Evolutionary conservation across 768 basidiomycete species (phyloP).

Genomic region (Fibroporia radiculosa): DNA sequence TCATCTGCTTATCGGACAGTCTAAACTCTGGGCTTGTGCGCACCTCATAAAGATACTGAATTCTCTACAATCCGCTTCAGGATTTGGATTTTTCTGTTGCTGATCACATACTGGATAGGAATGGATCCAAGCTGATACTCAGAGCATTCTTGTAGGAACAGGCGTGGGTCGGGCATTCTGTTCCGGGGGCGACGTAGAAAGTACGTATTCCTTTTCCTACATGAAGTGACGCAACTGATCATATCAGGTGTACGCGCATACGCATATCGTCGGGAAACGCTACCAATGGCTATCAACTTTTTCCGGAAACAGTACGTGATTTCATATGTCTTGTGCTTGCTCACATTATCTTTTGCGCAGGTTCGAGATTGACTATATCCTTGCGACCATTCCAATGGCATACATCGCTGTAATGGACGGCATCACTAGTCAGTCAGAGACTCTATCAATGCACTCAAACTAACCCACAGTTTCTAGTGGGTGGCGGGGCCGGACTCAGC

Average conservation of each 20-base stretch:
- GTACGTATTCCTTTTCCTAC: slow-evolving; percentile 38
- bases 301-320: slow-evolving; percentile 81
- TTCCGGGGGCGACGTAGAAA: slow-evolving; percentile 88
- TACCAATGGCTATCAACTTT: slow-evolving; percentile 64
- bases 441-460: no score
- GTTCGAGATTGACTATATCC: slow-evolving; percentile 72
- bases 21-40: no score
- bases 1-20: no score
- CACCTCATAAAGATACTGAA: no score
- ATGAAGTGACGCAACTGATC: neutral
- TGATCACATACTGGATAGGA: slow-evolving; percentile 35
- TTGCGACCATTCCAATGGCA: slow-evolving; percentile 71
- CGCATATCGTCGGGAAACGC: slow-evolving; percentile 42
- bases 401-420: slow-evolving; percentile 91
- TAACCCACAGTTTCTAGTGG: slow-evolving; percentile 54
- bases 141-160: slow-evolving; percentile 63
- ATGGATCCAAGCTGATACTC: slow-evolving; percentile 67
- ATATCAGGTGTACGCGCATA: slow-evolving; percentile 47
- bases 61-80: no score
- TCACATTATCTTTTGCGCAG: slow-evolving; percentile 27
- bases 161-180: slow-evolving; percentile 80
- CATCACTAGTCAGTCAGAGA: slow-evolving; percentile 66
- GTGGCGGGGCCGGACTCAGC: slow-evolving; percentile 88
- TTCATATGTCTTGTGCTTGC: neutral
- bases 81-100: neutral